A percentile compares a stretch with the other conserved stretches of the same genome.
phyloP scores from a whole-genome alignment of 441 rosid species.

The Gossypium laxum region DNA sequence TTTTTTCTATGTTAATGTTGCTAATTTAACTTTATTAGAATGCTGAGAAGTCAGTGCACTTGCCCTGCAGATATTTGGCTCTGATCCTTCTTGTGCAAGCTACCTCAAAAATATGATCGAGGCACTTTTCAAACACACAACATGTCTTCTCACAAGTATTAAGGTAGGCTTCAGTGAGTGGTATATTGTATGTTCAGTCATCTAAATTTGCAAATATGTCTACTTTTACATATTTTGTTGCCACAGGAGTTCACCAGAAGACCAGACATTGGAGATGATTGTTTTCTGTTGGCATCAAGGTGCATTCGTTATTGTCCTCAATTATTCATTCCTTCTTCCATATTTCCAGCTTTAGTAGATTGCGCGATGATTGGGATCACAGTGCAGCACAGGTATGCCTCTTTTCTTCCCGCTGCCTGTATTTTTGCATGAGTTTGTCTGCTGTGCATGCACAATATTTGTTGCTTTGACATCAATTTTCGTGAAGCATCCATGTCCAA shows the following conservation, averaged over 20 bases:
- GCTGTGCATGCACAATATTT: neutral
- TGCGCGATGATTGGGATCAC: conserved; percentile 80
- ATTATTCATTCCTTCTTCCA: conserved; percentile 65
- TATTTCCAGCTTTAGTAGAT: conserved; percentile 67
- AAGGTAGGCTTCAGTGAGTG: conserved; percentile 38
- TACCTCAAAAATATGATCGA: conserved; percentile 83
- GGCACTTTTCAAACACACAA: conserved; percentile 76
- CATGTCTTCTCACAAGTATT: conserved; percentile 72
- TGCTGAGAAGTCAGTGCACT: conserved; percentile 15
- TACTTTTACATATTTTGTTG: conserved; percentile 13
- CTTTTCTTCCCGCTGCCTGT: conserved; percentile 8
- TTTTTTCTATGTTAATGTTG: neutral
- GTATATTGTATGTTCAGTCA: neutral
- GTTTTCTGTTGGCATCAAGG: conserved; percentile 88
- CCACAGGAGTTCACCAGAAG: conserved; percentile 84
- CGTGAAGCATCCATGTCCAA: neutral
- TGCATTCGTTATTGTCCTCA: conserved; percentile 95
- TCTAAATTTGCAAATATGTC: conserved; percentile 7
- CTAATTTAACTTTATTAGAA: conserved; percentile 1
- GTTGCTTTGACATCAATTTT: neutral
- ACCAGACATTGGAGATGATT: conserved; percentile 94
- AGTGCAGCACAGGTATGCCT: conserved; percentile 76
- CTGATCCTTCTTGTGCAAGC: conserved; percentile 78
- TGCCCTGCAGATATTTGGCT: conserved; percentile 79
- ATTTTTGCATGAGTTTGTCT: conserved; percentile 2